These are phyloP conservation scores for Sequoiadendron giganteum DNA, from an alignment of 75 land plant species.

Conservation along the genomic window DNA sequence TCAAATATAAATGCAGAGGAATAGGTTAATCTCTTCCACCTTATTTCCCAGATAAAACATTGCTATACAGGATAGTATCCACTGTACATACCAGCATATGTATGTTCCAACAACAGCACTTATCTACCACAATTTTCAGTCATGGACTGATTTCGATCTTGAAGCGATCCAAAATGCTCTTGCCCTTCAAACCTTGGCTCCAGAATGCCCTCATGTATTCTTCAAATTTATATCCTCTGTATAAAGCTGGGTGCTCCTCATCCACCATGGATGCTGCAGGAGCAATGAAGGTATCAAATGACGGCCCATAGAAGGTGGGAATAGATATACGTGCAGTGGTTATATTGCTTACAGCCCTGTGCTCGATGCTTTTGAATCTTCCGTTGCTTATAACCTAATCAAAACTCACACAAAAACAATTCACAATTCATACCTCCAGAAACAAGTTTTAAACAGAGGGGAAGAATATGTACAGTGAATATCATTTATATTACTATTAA, in stretches of 20 bases:
- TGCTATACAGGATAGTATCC: no score
- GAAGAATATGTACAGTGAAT: neutral
- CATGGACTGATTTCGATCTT: no score
- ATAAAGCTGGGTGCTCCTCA: conserved; percentile 5
- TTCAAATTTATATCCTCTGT: neutral
- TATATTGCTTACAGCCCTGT: conserved; percentile 39
- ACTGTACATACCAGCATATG: no score
- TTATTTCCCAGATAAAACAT: no score
- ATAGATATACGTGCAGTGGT: conserved; percentile 43
- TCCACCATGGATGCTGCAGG: conserved; percentile 40
- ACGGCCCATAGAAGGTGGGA: conserved; percentile 62
- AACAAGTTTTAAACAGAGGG: neutral
- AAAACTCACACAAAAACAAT: no score
- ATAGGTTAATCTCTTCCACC: neutral
- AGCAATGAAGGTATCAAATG: conserved; percentile 36
- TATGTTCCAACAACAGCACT: neutral
- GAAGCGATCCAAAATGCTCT: no score
- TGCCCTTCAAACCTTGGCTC: no score
- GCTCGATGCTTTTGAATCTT: conserved; percentile 42
- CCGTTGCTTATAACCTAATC: conserved; percentile 47
- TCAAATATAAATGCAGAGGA: conserved; percentile 28
- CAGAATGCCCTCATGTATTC: no score
- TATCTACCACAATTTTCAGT: no score
- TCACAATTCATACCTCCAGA: neutral
- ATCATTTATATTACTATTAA: neutral